A percentile compares a stretch with the other conserved stretches of the same genome.
Conservation (phyloP, 306 rosid genomes). For the Cucumis cinereus region DNA sequence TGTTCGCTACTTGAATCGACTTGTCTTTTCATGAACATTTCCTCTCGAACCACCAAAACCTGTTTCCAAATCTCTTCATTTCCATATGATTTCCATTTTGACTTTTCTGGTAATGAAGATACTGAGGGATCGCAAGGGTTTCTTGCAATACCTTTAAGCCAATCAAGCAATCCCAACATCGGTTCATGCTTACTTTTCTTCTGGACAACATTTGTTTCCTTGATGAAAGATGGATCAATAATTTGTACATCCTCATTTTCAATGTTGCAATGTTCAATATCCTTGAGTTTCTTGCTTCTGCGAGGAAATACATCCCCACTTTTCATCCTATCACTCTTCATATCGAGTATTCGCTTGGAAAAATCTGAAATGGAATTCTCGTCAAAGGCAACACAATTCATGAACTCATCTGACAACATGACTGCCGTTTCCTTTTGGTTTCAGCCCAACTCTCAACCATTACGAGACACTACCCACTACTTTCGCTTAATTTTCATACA, state of each 20-base stretch:
- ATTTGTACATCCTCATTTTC: not conserved
- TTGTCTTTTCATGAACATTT: slow-evolving; percentile 27
- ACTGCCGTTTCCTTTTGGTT: not conserved
- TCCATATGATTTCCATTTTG: slow-evolving; percentile 46
- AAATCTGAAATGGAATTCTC: not conserved
- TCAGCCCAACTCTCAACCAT: not conserved
- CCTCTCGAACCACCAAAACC: slow-evolving; percentile 53
- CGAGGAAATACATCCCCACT: slow-evolving; percentile 1
- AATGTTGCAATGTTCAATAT: not conserved
- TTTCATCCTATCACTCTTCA: slow-evolving; percentile 18
- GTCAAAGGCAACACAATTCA: slow-evolving; percentile 1
- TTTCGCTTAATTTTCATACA: not conserved
- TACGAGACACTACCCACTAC: not conserved
- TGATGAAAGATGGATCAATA: not conserved
- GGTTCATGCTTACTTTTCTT: slow-evolving; percentile 18
- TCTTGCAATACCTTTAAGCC: slow-evolving; percentile 42
- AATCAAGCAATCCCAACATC: slow-evolving; percentile 26
- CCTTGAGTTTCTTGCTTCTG: not conserved
- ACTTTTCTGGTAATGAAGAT: slow-evolving; percentile 43
- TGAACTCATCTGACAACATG: slow-evolving; percentile 7
- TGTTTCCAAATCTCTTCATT: slow-evolving; percentile 50
- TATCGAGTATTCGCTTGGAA: slow-evolving; percentile 9
- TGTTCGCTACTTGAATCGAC: slow-evolving; percentile 35
- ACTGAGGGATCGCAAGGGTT: slow-evolving; percentile 47
- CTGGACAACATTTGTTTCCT: slow-evolving; percentile 15